Conservation (phyloP, 257 asterid genomes). For the Thymus mandschuricus region DNA sequence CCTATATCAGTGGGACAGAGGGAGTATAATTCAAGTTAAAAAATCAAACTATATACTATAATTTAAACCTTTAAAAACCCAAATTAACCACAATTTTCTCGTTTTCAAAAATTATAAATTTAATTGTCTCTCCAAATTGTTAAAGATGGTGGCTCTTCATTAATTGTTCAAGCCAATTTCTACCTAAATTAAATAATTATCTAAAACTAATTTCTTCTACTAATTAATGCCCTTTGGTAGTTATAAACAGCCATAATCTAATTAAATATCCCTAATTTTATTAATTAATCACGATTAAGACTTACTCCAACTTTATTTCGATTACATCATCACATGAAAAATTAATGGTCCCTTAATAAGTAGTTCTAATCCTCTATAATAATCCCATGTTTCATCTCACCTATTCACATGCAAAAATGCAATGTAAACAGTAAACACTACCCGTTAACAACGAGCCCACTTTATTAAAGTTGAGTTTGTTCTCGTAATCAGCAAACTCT, state of each 20-base stretch:
- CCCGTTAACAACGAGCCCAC: no score
- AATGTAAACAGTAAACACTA: background rate
- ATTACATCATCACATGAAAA: background rate
- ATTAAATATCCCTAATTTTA: background rate
- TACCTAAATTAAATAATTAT: background rate
- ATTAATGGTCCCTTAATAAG: no score
- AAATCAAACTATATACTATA: no score
- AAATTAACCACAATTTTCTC: background rate
- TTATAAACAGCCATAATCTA: conserved; percentile 11
- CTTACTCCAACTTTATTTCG: background rate
- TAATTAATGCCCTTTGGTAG: conserved; percentile 29
- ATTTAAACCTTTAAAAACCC: no score
- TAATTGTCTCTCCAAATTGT: background rate
- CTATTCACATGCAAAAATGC: background rate
- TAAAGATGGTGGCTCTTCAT: conserved; percentile 23
- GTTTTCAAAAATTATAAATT: background rate
- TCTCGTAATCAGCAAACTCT: no score
- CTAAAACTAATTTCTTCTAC: background rate
- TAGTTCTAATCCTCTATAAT: background rate
- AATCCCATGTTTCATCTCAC: background rate
- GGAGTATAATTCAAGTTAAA: no score
- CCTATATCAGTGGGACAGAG: no score
- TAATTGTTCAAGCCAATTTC: conserved; percentile 10
- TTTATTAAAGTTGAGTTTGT: no score
- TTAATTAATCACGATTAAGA: background rate